These are phyloP conservation scores for Cavenderia fasciculata DNA, from an alignment of 78 protist species.

Conservation along the genomic window DNA sequence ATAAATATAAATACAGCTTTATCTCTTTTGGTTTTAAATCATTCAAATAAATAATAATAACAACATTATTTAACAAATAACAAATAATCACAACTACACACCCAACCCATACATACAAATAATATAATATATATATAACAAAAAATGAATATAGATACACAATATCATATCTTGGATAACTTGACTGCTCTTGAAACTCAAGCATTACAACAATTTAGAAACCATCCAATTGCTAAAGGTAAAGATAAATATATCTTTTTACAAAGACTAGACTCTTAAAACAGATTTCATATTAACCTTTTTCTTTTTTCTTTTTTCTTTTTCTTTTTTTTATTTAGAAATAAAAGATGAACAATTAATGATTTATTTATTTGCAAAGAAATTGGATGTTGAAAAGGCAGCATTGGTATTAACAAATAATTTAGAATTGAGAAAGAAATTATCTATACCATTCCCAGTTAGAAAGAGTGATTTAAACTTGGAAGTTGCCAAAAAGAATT, in stretches of 20 bases:
- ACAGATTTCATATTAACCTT: neutral
- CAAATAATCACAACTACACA: too few relatives aligned
- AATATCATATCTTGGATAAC: neutral
- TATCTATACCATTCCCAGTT: constrained; percentile 32
- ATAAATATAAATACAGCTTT: too few relatives aligned
- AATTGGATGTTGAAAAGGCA: constrained; percentile 23
- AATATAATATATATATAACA: neutral
- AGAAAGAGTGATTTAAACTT: constrained; percentile 16
- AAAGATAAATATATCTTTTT: too few relatives aligned
- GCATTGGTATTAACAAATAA: constrained; percentile 7
- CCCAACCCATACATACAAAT: too few relatives aligned
- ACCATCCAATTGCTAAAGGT: constrained; percentile 5
- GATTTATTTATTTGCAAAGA: constrained; percentile 52
- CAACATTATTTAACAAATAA: too few relatives aligned
- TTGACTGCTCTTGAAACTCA: neutral
- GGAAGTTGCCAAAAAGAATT: constrained; percentile 41
- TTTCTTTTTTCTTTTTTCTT: neutral
- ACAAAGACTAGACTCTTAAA: too few relatives aligned
- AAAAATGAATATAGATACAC: neutral
- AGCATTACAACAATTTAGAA: neutral
- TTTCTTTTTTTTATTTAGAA: neutral
- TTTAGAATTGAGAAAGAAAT: constrained; percentile 17
- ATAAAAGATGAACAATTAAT: constrained; percentile 48
- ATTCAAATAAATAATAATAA: too few relatives aligned
- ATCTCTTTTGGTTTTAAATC: too few relatives aligned